Conservation (phyloP, 768 basidiomycete genomes). For the Amanita rimosa region DNA sequence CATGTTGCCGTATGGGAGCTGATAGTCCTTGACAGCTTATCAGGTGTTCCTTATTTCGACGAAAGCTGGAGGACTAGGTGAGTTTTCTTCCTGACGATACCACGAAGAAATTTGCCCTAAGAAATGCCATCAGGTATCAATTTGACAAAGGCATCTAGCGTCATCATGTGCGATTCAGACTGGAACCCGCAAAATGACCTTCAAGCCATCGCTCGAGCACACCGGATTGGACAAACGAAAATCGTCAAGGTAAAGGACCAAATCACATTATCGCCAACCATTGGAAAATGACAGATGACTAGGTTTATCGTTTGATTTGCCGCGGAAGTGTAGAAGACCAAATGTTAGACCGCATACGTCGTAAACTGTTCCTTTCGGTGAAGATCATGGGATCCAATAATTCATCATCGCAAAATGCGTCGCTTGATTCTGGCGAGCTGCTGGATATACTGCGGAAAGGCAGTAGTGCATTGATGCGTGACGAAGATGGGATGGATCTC, state of each 20-base stretch:
- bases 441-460: conserved; percentile 47
- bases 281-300: not conserved
- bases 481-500: conserved; percentile 27
- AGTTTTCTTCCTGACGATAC: conserved; percentile 6
- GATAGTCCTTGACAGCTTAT: conserved; percentile 29
- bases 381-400: conserved; percentile 44
- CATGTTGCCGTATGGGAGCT: not conserved
- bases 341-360: conserved; percentile 59
- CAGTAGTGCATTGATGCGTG: conserved; percentile 37
- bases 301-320: conserved; percentile 64
- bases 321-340: conserved; percentile 67
- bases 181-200: conserved; percentile 73
- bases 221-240: conserved; percentile 71
- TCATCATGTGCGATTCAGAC: conserved; percentile 69
- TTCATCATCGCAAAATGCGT: conserved; percentile 13
- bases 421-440: conserved; percentile 33
- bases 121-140: conserved; percentile 49
- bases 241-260: conserved; percentile 37
- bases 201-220: conserved; percentile 79
- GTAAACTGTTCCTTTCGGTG: conserved; percentile 56
- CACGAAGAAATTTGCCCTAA: not conserved
- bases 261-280: not conserved
- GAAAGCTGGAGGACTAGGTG: conserved; percentile 60
- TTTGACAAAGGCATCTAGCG: conserved; percentile 69
- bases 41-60: conserved; percentile 64